Evolutionary conservation across 2,329 filamentous ascomycete species (phyloP).

Genomic region (Elsinoe fawcettii): DNA sequence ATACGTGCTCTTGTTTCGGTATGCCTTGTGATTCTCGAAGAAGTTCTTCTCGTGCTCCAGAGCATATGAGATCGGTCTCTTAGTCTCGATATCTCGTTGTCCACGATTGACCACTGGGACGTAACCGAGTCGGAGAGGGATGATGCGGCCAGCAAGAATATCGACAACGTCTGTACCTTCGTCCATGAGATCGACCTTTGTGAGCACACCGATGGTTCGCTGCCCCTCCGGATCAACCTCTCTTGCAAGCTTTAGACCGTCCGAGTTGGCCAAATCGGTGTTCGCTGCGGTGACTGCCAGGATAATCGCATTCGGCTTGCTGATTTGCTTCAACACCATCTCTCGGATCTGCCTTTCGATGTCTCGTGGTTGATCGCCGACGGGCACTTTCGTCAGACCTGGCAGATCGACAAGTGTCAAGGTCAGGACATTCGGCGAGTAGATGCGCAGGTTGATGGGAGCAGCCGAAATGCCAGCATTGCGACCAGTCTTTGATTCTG

Average conservation of each 20-base stretch:
- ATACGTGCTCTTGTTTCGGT: constrained; percentile 97
- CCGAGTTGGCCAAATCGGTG: constrained; percentile 96
- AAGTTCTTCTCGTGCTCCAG: constrained; percentile 93
- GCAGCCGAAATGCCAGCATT: constrained; percentile 95
- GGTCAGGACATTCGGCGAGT: constrained; percentile 95
- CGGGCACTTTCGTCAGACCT: constrained; percentile 90
- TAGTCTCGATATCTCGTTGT: constrained; percentile 97
- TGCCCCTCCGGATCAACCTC: constrained; percentile 97
- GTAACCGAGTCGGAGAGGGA: constrained; percentile 88
- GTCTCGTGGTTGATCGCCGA: constrained; percentile 91
- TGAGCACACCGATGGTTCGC: constrained; percentile 94
- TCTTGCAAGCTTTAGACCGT: constrained; percentile 89
- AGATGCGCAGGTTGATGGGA: constrained; percentile 96
- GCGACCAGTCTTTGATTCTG: constrained; percentile 88
- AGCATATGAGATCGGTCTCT: constrained; percentile 83
- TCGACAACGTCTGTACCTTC: constrained; percentile 97
- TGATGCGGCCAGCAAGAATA: constrained; percentile 94
- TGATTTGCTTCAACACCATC: constrained; percentile 98
- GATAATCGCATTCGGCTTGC: constrained; percentile 97
- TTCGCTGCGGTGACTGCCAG: constrained; percentile 94
- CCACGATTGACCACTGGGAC: constrained; percentile 97
- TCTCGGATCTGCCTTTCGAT: constrained; percentile 95
- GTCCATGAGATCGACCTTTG: constrained; percentile 98
- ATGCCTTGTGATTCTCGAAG: constrained; percentile 97
- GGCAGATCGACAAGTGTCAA: constrained; percentile 94